A percentile compares a stretch with the other conserved stretches of the same genome.
Conservation (phyloP, 495 filamentous ascomycete genomes). For the Neurospora sp. region DNA sequence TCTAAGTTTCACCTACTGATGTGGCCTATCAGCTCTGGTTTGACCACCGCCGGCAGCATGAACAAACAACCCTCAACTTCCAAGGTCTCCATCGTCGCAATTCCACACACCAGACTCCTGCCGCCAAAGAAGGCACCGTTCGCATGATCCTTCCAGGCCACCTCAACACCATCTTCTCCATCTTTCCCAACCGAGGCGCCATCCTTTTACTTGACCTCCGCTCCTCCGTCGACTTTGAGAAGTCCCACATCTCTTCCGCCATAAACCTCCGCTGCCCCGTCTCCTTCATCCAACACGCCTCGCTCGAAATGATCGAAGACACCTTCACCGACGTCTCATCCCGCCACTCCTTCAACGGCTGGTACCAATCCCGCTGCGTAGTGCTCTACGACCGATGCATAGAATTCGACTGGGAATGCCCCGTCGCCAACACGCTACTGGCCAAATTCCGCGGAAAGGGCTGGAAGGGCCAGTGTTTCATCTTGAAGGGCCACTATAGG, state of each 20-base stretch:
- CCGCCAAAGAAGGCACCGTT: constrained; percentile 13
- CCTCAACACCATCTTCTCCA: constrained; percentile 35
- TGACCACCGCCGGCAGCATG: constrained; percentile 32
- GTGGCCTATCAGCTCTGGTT: constrained; percentile 29
- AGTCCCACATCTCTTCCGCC: constrained; percentile 37
- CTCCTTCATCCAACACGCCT: constrained; percentile 30
- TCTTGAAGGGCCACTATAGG: constrained; percentile 40
- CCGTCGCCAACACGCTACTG: constrained; percentile 30
- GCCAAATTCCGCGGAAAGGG: constrained; percentile 29
- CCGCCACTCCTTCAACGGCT: constrained; percentile 33
- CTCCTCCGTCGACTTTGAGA: constrained; percentile 31
- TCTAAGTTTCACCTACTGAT: background rate
- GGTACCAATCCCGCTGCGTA: constrained; percentile 33
- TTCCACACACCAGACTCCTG: constrained; percentile 17
- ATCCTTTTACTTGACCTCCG: constrained; percentile 37
- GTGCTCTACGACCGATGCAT: constrained; percentile 39
- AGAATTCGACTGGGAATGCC: constrained; percentile 38
- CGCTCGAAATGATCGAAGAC: constrained; percentile 40
- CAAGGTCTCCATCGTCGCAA: constrained; percentile 17
- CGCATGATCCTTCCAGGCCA: constrained; percentile 39
- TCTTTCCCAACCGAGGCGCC: constrained; percentile 26
- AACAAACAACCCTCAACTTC: constrained; percentile 27
- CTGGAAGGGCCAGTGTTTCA: constrained; percentile 35
- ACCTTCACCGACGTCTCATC: constrained; percentile 35
- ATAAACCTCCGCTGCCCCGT: constrained; percentile 37